Evolutionary conservation across 1,284 basidiomycete species (phyloP).

Genomic region (Ceratobasidium sp.): DNA sequence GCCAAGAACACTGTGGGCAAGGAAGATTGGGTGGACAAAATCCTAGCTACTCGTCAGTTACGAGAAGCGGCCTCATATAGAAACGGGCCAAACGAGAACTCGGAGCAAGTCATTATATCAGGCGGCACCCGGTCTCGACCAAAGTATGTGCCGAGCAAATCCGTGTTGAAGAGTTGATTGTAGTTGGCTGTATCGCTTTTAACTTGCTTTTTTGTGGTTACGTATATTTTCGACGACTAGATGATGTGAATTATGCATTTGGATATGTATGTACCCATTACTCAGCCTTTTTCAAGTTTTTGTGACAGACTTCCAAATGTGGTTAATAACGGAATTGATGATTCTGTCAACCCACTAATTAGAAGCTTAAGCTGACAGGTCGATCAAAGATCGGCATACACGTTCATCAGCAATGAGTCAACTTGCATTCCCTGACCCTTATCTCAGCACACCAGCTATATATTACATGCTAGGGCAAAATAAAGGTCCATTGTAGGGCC

Average conservation of each 20-base stretch:
- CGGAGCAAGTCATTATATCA: slow-evolving; percentile 22
- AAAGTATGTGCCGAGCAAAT: slow-evolving; percentile 26
- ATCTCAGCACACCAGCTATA: too few species aligned
- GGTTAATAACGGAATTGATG: not conserved
- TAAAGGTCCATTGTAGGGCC: too few species aligned
- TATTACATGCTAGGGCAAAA: too few species aligned
- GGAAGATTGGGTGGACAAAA: slow-evolving; percentile 31
- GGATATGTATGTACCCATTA: not conserved
- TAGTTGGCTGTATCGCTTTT: not conserved
- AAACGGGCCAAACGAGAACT: not conserved
- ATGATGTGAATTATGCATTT: slow-evolving; percentile 20
- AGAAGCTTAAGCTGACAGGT: not conserved
- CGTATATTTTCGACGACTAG: not conserved
- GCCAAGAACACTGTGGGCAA: slow-evolving; percentile 21
- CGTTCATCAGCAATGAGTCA: not conserved
- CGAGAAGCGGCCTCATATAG: slow-evolving; percentile 1
- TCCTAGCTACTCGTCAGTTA: slow-evolving; percentile 27
- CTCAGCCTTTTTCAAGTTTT: not conserved
- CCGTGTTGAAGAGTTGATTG: not conserved
- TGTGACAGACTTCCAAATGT: not conserved
- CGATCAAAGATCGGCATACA: not conserved
- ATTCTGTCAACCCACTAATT: too few species aligned
- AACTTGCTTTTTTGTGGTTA: not conserved
- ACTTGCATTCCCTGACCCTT: too few species aligned
- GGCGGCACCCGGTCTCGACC: slow-evolving; percentile 31